A percentile compares a stretch with the other conserved stretches of the same genome.
These are phyloP conservation scores for Pisolithus tinctorius DNA, from an alignment of 768 basidiomycete genomes.

Conservation along the genomic window DNA sequence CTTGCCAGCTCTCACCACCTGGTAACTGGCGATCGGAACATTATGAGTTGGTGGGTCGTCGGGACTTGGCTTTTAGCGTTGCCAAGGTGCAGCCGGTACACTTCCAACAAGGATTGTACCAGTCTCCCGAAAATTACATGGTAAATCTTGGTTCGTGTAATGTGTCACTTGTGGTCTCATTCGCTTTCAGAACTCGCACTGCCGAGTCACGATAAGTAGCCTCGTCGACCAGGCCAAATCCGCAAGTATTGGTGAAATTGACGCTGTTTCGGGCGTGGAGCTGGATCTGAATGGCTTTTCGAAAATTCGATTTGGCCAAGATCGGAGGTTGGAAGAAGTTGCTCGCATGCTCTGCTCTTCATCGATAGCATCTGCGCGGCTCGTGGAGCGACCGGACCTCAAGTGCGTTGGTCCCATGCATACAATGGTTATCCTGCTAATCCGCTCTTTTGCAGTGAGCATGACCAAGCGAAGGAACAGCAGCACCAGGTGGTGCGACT, in stretches of 20 bases:
- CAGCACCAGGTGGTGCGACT: conserved; percentile 75
- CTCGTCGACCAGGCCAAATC: conserved; percentile 45
- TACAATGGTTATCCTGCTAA: not conserved
- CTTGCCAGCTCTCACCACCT: conserved; percentile 75
- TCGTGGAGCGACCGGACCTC: conserved; percentile 60
- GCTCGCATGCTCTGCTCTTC: conserved; percentile 87
- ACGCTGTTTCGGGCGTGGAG: conserved; percentile 63
- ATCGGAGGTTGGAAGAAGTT: conserved; percentile 86
- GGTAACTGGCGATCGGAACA: conserved; percentile 56
- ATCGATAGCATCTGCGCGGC: conserved; percentile 55
- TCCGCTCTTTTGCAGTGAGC: conserved; percentile 50
- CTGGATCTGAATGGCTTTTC: conserved; percentile 68
- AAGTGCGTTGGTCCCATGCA: conserved; percentile 39
- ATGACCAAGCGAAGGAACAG: conserved; percentile 81
- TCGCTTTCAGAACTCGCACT: conserved; percentile 39
- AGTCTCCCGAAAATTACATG: conserved; percentile 29
- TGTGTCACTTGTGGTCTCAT: conserved; percentile 7
- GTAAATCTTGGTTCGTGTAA: conserved; percentile 3
- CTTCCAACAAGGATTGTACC: conserved; percentile 23
- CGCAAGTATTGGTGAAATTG: conserved; percentile 48
- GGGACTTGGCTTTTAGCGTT: conserved; percentile 27
- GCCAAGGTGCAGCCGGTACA: conserved; percentile 23
- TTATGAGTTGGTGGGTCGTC: conserved; percentile 27
- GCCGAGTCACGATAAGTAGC: conserved; percentile 44
- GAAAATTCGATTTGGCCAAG: conserved; percentile 83